Evolutionary conservation across 305 asterid genomes (phyloP).

Genomic region (Fraxinus latifolia): DNA sequence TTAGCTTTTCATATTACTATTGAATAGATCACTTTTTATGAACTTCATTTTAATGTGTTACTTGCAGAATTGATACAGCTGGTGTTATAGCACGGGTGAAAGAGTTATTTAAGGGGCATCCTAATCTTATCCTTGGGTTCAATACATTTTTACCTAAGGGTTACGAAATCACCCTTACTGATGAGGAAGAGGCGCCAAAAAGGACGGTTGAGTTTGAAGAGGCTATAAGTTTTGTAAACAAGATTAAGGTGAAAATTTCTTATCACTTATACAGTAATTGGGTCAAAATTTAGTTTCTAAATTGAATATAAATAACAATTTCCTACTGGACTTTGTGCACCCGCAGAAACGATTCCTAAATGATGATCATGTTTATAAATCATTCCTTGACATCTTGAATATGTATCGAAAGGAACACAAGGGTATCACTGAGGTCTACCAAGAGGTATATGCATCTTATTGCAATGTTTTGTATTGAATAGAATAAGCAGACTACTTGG

Average conservation of each 20-base stretch:
- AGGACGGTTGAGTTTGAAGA: slow-evolving; percentile 95
- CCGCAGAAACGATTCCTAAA: slow-evolving; percentile 84
- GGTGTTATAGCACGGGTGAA: slow-evolving; percentile 93
- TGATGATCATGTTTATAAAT: slow-evolving; percentile 90
- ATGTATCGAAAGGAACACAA: slow-evolving; percentile 97
- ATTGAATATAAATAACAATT: slow-evolving; percentile 14
- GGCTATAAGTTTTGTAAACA: slow-evolving; percentile 92
- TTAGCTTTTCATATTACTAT: slow-evolving; percentile 14
- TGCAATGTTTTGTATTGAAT: not conserved
- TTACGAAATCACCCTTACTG: slow-evolving; percentile 81
- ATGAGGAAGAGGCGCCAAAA: slow-evolving; percentile 84
- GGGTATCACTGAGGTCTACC: slow-evolving; percentile 88
- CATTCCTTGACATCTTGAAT: slow-evolving; percentile 93
- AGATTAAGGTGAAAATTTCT: slow-evolving; percentile 63
- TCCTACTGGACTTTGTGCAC: slow-evolving; percentile 23
- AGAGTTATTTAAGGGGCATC: slow-evolving; percentile 91
- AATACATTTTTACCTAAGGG: slow-evolving; percentile 98
- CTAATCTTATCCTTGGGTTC: slow-evolving; percentile 88
- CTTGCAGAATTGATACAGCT: slow-evolving; percentile 77
- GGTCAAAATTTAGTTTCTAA: slow-evolving; percentile 11
- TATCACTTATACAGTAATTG: slow-evolving; percentile 12
- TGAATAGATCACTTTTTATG: slow-evolving; percentile 7
- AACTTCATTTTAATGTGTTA: slow-evolving; percentile 19
- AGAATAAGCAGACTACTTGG: slow-evolving; percentile 10
- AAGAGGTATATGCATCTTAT: slow-evolving; percentile 57